These are phyloP conservation scores for Mycena belliarum DNA, from an alignment of 768 basidiomycete species.

Conservation along the genomic window DNA sequence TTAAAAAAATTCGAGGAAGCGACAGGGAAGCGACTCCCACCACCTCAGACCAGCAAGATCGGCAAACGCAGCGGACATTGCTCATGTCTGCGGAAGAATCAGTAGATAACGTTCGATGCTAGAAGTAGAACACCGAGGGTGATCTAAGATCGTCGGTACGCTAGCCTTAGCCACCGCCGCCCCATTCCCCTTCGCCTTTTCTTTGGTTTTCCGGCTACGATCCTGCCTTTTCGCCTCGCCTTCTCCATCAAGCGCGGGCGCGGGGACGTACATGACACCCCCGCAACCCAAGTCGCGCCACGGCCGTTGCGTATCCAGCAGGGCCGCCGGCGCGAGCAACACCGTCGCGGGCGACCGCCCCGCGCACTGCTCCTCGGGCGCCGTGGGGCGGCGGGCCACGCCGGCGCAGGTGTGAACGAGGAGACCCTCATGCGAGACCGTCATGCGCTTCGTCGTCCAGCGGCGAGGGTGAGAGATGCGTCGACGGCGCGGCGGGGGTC, in stretches of 20 bases:
- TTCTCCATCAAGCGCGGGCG: neutral
- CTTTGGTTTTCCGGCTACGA: neutral
- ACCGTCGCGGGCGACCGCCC: constrained; percentile 40
- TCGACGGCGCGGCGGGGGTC: constrained; percentile 54
- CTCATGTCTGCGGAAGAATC: too few species aligned
- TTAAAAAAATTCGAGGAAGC: too few species aligned
- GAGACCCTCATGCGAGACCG: constrained; percentile 60
- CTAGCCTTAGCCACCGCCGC: too few species aligned
- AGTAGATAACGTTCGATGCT: too few species aligned
- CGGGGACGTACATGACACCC: constrained; percentile 39
- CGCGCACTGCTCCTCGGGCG: constrained; percentile 39
- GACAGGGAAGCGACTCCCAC: too few species aligned
- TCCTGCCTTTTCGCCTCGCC: neutral
- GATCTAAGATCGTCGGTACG: too few species aligned
- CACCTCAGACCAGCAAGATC: too few species aligned
- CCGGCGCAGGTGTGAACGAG: constrained; percentile 28
- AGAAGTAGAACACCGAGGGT: too few species aligned
- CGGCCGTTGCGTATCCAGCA: constrained; percentile 33
- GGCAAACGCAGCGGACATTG: too few species aligned
- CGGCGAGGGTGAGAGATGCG: constrained; percentile 57
- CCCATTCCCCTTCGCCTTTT: neutral
- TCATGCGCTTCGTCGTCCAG: constrained; percentile 46
- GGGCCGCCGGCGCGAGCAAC: constrained; percentile 27
- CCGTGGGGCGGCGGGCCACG: constrained; percentile 27
- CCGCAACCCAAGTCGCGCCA: constrained; percentile 45